Evolutionary conservation across 176 grass and related monocot species (phyloP), one percentile per base, ranked within the genome.

Genomic region (Oryza coarctata): DNA sequence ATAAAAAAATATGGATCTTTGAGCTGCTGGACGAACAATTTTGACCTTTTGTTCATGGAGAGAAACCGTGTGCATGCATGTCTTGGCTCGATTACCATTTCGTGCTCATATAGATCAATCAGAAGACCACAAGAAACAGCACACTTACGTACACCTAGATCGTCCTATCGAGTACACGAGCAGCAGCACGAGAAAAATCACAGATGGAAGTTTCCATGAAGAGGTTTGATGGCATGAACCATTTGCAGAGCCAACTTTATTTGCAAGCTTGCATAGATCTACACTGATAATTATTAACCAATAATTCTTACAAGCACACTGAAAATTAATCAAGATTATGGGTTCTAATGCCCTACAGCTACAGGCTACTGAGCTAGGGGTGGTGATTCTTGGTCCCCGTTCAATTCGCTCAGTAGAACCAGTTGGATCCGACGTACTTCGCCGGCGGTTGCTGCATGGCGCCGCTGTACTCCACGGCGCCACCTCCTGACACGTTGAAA

Each of bases 321-420:
- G 28, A 69, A 39, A 52, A 63, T 39, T 31, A 70, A 17, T n/a
- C 50, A 11, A 9, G 13, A 38, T 85, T 69, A 41, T 44, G 55
- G 26, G 32, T 25, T 44, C 81, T 83, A 74, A 74, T 74, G 60
- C 13, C 70, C 47, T 77, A 61, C 18, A 33, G 80, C 55, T 82
- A 81, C 80, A 62, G 33, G 68, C 80, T 62, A 82, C 29, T 29
- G 1, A 65, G 10, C 43, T 39, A 45, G 43, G 47, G 47, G 5
- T 49, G n/a, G 11, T 2, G 76, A 64, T 29, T 65, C 38, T 39
- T 39, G 8, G 38, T 10, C 6, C 49, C n/a, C 18, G 1, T 8
- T 22, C 18, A 0, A 25, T 60, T 77, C 34, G 50, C 49, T 84
- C 86, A 86, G 52, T 76, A 85, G 71, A 89, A 85, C 82, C 76